Evolutionary conservation across 73 alveolate genomes (phyloP).

Genomic region (Tetrahymena elliotti): DNA sequence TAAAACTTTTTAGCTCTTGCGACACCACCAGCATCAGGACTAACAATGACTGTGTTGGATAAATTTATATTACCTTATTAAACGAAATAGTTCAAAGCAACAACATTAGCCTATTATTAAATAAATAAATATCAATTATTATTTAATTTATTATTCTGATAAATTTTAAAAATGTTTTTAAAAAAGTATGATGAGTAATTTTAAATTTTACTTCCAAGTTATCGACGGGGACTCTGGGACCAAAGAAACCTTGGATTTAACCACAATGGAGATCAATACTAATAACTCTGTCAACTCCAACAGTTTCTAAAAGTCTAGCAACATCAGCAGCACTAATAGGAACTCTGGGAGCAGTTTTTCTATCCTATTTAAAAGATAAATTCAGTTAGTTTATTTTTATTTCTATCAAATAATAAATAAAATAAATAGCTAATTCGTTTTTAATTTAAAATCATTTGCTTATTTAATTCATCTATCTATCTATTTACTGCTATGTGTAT

Average conservation of each 20-base stretch:
- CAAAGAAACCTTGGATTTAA: conserved; percentile 82
- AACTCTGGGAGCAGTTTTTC: conserved; percentile 70
- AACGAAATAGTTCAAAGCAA: conserved; percentile 66
- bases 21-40: conserved; percentile 97
- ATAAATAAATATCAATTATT: not conserved
- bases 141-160: not conserved
- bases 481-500: no score
- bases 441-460: not conserved
- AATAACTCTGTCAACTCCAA: conserved; percentile 84
- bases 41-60: conserved; percentile 66
- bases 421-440: not conserved
- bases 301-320: conserved; percentile 78
- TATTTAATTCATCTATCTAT: no score
- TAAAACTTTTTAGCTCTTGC: conserved; percentile 72
- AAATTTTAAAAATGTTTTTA: no score
- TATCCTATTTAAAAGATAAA: conserved; percentile 37
- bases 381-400: not conserved
- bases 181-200: not conserved
- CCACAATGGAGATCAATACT: conserved; percentile 90
- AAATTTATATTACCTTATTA: conserved; percentile 38
- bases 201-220: conserved; percentile 43
- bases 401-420: not conserved
- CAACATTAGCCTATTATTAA: conserved; percentile 45
- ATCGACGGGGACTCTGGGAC: conserved; percentile 79
- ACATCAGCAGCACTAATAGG: conserved; percentile 94